Evolutionary conservation across 176 grass and related monocot species (phyloP).

Genomic region (Eremochloa ophiuroides): DNA sequence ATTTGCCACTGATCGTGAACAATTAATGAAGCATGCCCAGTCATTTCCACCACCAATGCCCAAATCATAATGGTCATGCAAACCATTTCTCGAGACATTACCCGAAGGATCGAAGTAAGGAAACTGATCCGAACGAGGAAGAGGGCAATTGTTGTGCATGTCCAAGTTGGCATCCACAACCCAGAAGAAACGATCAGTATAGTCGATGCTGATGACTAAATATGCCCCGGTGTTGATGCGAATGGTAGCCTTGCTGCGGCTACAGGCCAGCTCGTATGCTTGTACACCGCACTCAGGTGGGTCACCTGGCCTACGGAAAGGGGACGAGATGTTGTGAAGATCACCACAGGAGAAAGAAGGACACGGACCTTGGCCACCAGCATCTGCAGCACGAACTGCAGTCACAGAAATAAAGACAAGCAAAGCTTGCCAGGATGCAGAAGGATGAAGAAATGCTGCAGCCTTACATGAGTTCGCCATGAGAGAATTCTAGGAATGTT

Average conservation of each 20-base stretch:
- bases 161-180: slow-evolving; percentile 23
- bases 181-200: background rate
- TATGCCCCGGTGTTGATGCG: background rate
- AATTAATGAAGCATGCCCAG: slow-evolving; percentile 35
- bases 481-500: background rate
- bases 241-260: background rate
- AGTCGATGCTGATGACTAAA: slow-evolving; percentile 27
- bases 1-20: no score
- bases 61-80: background rate
- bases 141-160: background rate
- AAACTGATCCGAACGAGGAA: background rate
- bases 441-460: background rate
- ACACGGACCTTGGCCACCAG: background rate
- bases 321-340: slow-evolving; percentile 19
- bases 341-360: slow-evolving; percentile 35
- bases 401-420: background rate
- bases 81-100: rapidly evolving
- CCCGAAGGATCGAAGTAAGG: background rate
- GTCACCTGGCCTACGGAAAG: slow-evolving; percentile 34
- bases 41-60: no score
- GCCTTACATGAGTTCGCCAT: background rate
- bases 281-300: slow-evolving; percentile 12
- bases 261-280: slow-evolving; percentile 26
- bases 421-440: background rate
- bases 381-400: background rate